Evolutionary conservation across 345 rosid genomes (phyloP), one percentile per base, ranked within the genome.

Genomic region (Ricinus communis): DNA sequence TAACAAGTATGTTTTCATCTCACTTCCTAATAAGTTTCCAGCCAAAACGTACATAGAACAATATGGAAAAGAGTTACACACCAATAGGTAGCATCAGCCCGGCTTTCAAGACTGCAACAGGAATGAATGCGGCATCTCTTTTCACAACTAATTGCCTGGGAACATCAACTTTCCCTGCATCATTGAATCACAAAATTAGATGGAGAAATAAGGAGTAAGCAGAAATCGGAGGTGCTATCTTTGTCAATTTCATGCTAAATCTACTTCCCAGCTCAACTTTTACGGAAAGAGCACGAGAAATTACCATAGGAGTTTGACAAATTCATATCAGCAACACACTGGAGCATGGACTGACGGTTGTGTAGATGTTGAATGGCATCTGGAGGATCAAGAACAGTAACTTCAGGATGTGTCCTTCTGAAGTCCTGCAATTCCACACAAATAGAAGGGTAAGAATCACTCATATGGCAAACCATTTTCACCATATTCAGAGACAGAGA

Each of bases 351-450:
- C 67, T 90, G 92, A 62, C 92, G 96, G 75, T 85, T 86, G 67
- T 71, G 89, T 47, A 90, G 71, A 82, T 86, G 92, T 64, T 86
- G 90, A 78, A 90, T 90, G 24, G 92, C 92, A 85, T 86, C 91
- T 21, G 91, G 96, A 58, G 96, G 96, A 79, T 90, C 92, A 50
- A 90, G 96, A 77, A 90, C 92, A 36, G 96, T 85, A 74, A 90
- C 96, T 79, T 86, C 96, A 22, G 92, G 96, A 79, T 90, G 91
- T 58, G 86, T 75, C 65, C 22, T 78, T 71, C 92, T 63, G 71
- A 87, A 90, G 24, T 87, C 96, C 96, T 90, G 71, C 70, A 83
- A 65, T 69, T 61, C 38, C 24, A 59, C 13, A 24, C 52, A 51
- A 61, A 22, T 30, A 38, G 67, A 59, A 25, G 19, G 24, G 33